Evolutionary conservation across 305 asterid genomes (phyloP).

Genomic region (Fraxinus floribunda): DNA sequence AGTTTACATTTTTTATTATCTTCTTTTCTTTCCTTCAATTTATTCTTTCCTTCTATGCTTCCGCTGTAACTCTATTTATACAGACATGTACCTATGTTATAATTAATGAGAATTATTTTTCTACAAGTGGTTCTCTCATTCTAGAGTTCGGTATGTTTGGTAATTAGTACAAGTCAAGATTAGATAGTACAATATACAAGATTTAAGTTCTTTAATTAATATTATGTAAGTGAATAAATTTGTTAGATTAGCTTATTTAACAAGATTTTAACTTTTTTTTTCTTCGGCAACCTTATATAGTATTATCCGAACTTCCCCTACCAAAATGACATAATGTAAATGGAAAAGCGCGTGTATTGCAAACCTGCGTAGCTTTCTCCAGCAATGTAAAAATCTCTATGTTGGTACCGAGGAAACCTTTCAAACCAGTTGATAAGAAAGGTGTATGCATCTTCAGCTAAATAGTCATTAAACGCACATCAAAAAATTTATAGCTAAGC

Average conservation of each 20-base stretch:
- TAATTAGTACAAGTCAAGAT: background rate
- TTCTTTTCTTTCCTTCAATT: too few relatives aligned
- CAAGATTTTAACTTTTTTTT: background rate
- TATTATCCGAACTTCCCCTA: background rate
- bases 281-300: background rate
- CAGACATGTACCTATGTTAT: too few relatives aligned
- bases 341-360: background rate
- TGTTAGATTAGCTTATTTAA: conserved; percentile 17
- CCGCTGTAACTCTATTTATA: too few relatives aligned
- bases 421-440: conserved; percentile 81
- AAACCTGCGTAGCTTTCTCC: conserved; percentile 95
- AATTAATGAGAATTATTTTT: too few relatives aligned
- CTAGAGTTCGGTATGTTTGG: background rate
- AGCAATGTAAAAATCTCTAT: conserved; percentile 77
- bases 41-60: too few relatives aligned
- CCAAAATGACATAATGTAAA: background rate
- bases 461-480: conserved; percentile 22
- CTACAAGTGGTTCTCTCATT: too few relatives aligned
- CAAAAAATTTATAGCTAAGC: conserved; percentile 11
- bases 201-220: background rate
- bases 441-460: conserved; percentile 74
- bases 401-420: conserved; percentile 88
- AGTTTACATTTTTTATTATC: too few relatives aligned
- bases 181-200: background rate
- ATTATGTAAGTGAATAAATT: background rate